Percentiles rank a stretch among this genome's conserved stretches.
phyloP scores from a whole-genome alignment of 768 basidiomycete genomes.

The Boletus bicolor region DNA sequence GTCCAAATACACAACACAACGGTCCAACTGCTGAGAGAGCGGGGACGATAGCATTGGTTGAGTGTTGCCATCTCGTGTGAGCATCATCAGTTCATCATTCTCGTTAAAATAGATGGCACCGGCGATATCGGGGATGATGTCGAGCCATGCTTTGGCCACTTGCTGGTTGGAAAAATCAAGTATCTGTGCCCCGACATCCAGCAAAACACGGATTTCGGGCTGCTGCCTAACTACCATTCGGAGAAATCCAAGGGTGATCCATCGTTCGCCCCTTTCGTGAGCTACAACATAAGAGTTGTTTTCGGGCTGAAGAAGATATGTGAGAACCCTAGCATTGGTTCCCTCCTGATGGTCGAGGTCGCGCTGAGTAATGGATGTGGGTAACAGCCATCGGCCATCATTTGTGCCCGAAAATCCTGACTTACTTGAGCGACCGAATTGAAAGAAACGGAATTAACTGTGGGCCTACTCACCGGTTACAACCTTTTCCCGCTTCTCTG shows the following conservation, averaged over 20 bases:
- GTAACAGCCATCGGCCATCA: conserved; percentile 35
- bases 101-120: conserved; percentile 29
- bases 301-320: conserved; percentile 26
- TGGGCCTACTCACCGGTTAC: conserved; percentile 2
- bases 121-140: background rate
- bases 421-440: background rate
- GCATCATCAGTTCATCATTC: conserved; percentile 28
- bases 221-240: conserved; percentile 28
- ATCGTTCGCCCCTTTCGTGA: background rate
- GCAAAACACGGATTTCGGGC: conserved; percentile 40
- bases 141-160: conserved; percentile 41
- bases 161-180: conserved; percentile 43
- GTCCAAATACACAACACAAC: conserved; percentile 36
- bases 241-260: conserved; percentile 16
- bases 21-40: conserved; percentile 24
- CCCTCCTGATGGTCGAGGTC: conserved; percentile 25
- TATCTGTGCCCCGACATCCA: conserved; percentile 57
- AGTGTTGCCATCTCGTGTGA: conserved; percentile 17
- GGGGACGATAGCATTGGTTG: conserved; percentile 28
- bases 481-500: conserved; percentile 13
- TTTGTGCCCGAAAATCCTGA: conserved; percentile 40
- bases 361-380: conserved; percentile 29
- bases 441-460: background rate
- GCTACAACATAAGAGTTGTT: conserved; percentile 11
- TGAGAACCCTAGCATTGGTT: conserved; percentile 41